Evolutionary conservation across 2,329 filamentous ascomycete genomes (phyloP), one percentile per base, ranked within the genome.

Genomic region (Diaporthe aspalathi): DNA sequence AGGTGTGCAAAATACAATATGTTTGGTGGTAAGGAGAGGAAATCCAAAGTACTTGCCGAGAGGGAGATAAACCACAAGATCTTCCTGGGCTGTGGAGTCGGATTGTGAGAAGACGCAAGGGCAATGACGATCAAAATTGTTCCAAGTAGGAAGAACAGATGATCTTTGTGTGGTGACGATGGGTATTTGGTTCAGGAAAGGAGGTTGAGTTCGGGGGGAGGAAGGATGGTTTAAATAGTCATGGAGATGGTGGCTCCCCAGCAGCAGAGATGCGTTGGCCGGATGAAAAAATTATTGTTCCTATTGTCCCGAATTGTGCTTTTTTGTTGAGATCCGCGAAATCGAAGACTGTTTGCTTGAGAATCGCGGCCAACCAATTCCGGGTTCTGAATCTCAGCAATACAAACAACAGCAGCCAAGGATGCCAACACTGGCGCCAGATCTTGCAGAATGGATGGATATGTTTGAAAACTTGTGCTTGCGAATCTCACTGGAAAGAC

Each of bases 21-120:
- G 11, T 3, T 1, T 5, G 17, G 5, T 5, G 1, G 1, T 24
- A 22, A 32, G 5, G 14, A 3, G 27, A 12, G 5, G 32, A 22
- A 32, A 20, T 22, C 35, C 9, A 11, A 1, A 35, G 11, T n/a
- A 62, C 57, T 49, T 32, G 12, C 20, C 12, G 20, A 0, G 20
- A 38, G 35, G 12, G 45, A 5, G n/a, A 22, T 11, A 7, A 38
- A 7, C 11, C 11, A 11, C 2, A 11, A 38, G 11, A 5, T 38
- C 35, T 38, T 38, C 35, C 35, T 38, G 5, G 35, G 12, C 35
- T 38, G 35, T 38, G 35, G 35, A 11, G 5, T 38, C 2, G 6
- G 35, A 38, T 38, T 38, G 35, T 20, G 0, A 2, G 20, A n/a
- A 17, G 43, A 17, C 3, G 3, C 20, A 5, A 32, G 3, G n/a